Percentiles rank a stretch among this genome's conserved stretches.
These are phyloP conservation scores for Stereocaulon alpinum DNA, from an alignment of 495 filamentous ascomycete genomes.

Conservation along the genomic window DNA sequence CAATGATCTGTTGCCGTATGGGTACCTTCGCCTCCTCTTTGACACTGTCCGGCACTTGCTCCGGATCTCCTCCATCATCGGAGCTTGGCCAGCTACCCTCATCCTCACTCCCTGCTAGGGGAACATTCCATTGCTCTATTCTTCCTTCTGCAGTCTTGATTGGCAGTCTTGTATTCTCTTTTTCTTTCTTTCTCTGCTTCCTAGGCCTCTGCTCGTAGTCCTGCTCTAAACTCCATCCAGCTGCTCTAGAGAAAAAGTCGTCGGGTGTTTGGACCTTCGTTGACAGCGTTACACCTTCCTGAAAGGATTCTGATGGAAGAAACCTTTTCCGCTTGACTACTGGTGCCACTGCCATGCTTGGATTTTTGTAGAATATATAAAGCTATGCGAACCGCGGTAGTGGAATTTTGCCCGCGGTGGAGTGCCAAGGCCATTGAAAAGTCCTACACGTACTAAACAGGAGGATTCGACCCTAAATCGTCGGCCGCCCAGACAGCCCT, in stretches of 20 bases:
- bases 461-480: too few species aligned
- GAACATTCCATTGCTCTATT: conserved; percentile 47
- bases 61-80: conserved; percentile 32
- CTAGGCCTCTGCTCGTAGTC: conserved; percentile 74
- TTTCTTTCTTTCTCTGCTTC: conserved; percentile 61
- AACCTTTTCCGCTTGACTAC: conserved; percentile 45
- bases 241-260: conserved; percentile 34
- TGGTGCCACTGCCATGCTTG: conserved; percentile 24
- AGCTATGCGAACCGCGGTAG: too few species aligned
- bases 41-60: conserved; percentile 27
- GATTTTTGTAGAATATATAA: background rate
- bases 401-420: background rate
- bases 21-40: conserved; percentile 54
- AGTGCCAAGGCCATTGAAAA: too few species aligned
- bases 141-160: conserved; percentile 71
- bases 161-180: conserved; percentile 64
- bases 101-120: conserved; percentile 35
- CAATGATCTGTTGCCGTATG: conserved; percentile 63
- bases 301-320: conserved; percentile 39
- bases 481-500: too few species aligned
- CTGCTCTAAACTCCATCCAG: conserved; percentile 80
- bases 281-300: conserved; percentile 29
- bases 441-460: too few species aligned
- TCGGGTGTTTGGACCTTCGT: conserved; percentile 23
- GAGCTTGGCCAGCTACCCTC: conserved; percentile 44